Conservation (phyloP, 352 stramenopile genomes). For the Lagenidium sp. region DNA sequence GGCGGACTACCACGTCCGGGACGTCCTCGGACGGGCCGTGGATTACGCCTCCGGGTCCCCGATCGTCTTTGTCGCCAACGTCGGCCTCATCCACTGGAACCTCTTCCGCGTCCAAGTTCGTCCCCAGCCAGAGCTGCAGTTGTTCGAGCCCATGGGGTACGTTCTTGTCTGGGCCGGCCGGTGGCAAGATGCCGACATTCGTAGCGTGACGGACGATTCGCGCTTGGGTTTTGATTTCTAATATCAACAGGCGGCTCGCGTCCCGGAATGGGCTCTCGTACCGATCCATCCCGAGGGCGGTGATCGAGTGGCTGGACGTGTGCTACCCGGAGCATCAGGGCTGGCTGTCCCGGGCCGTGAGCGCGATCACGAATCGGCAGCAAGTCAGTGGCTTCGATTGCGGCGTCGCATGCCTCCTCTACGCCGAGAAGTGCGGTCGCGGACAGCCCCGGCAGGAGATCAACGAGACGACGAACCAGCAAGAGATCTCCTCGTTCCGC, state of each 20-base stretch:
- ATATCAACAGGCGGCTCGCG: slow-evolving; percentile 21
- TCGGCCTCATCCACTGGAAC: slow-evolving; percentile 83
- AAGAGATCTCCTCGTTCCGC: slow-evolving; percentile 65
- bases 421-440: slow-evolving; percentile 77
- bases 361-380: slow-evolving; percentile 75
- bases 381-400: slow-evolving; percentile 88
- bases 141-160: slow-evolving; percentile 86
- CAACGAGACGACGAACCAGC: slow-evolving; percentile 48
- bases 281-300: slow-evolving; percentile 59
- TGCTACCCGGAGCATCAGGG: slow-evolving; percentile 55
- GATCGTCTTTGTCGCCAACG: slow-evolving; percentile 81
- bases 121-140: slow-evolving; percentile 57
- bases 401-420: slow-evolving; percentile 80
- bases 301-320: slow-evolving; percentile 80
- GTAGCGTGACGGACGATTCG: neutral
- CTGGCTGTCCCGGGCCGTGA: slow-evolving; percentile 51
- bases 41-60: slow-evolving; percentile 45
- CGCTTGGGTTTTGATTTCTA: neutral
- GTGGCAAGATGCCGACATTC: neutral
- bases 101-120: slow-evolving; percentile 74
- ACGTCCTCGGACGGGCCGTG: slow-evolving; percentile 60
- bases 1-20: slow-evolving; percentile 29
- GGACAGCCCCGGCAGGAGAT: slow-evolving; percentile 50
- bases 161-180: slow-evolving; percentile 1
- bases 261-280: slow-evolving; percentile 57